These are phyloP conservation scores for Aureobasidium sp. DNA, from an alignment of 2,329 filamentous ascomycete species.

Conservation along the genomic window DNA sequence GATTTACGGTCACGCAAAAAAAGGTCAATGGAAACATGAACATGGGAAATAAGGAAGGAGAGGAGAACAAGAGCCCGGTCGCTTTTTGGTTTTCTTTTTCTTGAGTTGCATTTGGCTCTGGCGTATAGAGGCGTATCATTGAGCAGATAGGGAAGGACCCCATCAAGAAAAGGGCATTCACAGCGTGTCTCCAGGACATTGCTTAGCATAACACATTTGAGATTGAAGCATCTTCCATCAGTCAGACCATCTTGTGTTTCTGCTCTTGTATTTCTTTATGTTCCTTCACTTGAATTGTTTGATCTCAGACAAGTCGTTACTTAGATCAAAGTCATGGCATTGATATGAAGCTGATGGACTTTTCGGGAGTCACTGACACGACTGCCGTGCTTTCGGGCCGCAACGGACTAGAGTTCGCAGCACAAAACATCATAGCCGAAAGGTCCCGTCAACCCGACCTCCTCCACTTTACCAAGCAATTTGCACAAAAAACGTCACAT, in stretches of 20 bases:
- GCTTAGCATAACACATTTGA: neutral
- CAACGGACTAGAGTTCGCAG: neutral
- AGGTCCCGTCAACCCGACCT: neutral
- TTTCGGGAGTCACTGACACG: neutral
- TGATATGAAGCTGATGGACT: neutral
- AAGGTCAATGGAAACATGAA: neutral
- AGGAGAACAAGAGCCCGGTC: neutral
- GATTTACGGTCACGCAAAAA: neutral
- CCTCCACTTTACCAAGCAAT: constrained; percentile 6
- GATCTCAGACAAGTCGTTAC: neutral
- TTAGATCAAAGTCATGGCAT: neutral
- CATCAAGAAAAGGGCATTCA: neutral
- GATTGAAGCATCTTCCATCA: neutral
- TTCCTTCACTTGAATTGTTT: neutral
- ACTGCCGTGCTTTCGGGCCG: constrained; percentile 4
- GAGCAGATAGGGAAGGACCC: neutral
- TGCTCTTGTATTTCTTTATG: neutral
- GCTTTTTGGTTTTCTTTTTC: neutral
- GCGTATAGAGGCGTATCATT: neutral
- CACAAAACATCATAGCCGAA: neutral
- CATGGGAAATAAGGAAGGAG: neutral
- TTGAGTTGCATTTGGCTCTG: constrained; percentile 4
- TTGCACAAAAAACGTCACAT: neutral
- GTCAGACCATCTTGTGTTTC: neutral
- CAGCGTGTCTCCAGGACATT: neutral